Evolutionary conservation across 305 asterid genomes (phyloP).

Genomic region (Ajuga reptans): DNA sequence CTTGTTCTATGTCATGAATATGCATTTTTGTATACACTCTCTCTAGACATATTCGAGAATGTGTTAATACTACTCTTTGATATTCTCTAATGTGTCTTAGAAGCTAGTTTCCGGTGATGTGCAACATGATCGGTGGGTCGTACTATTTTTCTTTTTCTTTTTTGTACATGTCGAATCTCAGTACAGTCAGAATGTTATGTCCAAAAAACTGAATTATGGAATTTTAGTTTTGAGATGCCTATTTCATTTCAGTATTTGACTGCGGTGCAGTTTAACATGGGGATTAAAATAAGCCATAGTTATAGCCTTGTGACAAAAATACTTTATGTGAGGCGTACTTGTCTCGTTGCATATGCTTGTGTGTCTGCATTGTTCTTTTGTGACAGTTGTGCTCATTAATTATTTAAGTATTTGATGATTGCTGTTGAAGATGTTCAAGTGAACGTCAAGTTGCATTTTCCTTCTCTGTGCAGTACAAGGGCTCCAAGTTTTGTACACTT

Average conservation of each 20-base stretch:
- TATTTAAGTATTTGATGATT: background rate
- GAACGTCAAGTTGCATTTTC: conserved; percentile 11
- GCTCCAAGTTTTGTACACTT: conserved; percentile 66
- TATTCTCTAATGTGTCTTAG: background rate
- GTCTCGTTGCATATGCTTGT: conserved; percentile 16
- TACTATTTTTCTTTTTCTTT: background rate
- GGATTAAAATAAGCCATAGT: background rate
- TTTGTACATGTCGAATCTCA: background rate
- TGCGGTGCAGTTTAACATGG: background rate
- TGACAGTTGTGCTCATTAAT: background rate
- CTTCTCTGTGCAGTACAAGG: conserved; percentile 60
- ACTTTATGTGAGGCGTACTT: background rate
- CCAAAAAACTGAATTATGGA: background rate
- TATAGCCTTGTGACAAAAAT: background rate
- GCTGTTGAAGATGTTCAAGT: conserved; percentile 17
- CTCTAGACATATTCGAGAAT: background rate
- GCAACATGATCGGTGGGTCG: too few species aligned
- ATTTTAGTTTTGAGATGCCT: background rate
- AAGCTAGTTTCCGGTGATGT: too few species aligned
- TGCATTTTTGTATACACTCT: conserved; percentile 3
- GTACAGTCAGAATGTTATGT: background rate
- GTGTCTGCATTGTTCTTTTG: conserved; percentile 19
- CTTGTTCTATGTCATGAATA: background rate
- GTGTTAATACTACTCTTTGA: background rate
- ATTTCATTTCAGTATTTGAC: background rate